Base-by-base conservation (phyloP, 164 flowering plant species). In the Litsea cubeba region DNA sequence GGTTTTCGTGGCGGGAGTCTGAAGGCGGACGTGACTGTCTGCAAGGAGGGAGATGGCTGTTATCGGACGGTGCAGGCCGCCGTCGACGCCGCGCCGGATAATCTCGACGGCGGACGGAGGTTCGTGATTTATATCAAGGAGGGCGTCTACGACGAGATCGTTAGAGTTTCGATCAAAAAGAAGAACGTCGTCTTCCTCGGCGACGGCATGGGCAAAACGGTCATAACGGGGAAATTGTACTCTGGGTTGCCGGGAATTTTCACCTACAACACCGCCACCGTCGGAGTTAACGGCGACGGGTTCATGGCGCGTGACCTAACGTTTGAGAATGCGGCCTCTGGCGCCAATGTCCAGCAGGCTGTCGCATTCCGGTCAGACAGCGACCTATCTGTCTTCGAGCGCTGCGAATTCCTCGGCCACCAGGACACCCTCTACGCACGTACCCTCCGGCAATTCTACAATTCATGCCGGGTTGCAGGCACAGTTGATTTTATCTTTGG, bases 171-270 rank as follows among this genome's bases (percentile, higher is more conserved):
- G 18, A 75, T 88, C 1, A 84, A 84, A 82, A 93, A 92, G 85
- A 85, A n/a, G 75, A 88, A 92, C 75, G 79, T 95, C 60, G 92
- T 93, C 28, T 90, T 95, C 71, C 62, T 91, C 75, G 98, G 99
- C 0, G 98, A 95, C 71, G 99, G 98, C 5, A 89, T 87, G 81
- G 97, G 95, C 18, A 92, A 91, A 84, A 92, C 95, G 3, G 90
- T 95, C 64, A 95, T 95, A 79, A 89, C 98, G 0, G 98, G 98
- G 0, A 81, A 88, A 0, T 40, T 76, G 74, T 85, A 80, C 65
- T 90, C 79, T 14, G 91, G 85, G 14, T 78, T 69, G 66, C 82
- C 80, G 12, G 97, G 98, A 0, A 65, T 92, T 22, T 79, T 87
- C 10, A 95, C 99, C 1, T 89, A 86, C 80, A 82, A 87, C 50